Evolutionary conservation across 257 asterid genomes (phyloP).

Genomic region (Capsicum chinense): DNA sequence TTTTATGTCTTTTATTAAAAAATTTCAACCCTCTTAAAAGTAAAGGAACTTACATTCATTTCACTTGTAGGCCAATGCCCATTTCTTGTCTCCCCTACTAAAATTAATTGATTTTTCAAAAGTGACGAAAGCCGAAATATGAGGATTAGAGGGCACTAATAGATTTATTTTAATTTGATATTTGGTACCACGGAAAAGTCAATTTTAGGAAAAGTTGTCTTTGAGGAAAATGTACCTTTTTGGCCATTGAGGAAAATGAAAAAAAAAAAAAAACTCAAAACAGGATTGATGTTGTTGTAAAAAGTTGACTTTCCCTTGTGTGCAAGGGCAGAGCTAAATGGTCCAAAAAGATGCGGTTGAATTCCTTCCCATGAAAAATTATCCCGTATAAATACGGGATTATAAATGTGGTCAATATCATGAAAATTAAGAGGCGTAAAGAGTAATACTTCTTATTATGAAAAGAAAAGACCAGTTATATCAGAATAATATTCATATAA

Average conservation of each 20-base stretch:
- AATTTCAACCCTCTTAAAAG: conserved; percentile 32
- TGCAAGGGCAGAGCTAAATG: background rate
- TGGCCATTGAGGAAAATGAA: background rate
- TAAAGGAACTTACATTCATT: conserved; percentile 28
- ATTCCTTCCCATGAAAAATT: too few species aligned
- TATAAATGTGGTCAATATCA: too few species aligned
- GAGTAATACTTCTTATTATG: too few species aligned
- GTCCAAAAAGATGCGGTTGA: background rate
- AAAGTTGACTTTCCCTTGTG: background rate
- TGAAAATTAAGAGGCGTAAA: too few species aligned
- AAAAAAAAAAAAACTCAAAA: background rate
- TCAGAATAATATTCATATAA: too few species aligned
- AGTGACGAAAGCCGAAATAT: conserved; percentile 41
- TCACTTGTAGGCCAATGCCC: conserved; percentile 47
- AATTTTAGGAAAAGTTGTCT: conserved; percentile 26
- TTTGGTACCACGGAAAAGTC: conserved; percentile 45
- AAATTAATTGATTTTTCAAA: conserved; percentile 29
- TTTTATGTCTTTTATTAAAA: conserved; percentile 33
- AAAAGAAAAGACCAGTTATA: too few species aligned
- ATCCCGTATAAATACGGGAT: too few species aligned
- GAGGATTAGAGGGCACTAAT: conserved; percentile 31
- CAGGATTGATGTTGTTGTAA: background rate
- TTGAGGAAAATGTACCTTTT: conserved; percentile 11
- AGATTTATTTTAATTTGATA: conserved; percentile 26
- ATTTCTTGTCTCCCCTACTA: conserved; percentile 35